phyloP scores from a whole-genome alignment of 495 filamentous ascomycete genomes.

The Polyplosphaeria fusca region DNA sequence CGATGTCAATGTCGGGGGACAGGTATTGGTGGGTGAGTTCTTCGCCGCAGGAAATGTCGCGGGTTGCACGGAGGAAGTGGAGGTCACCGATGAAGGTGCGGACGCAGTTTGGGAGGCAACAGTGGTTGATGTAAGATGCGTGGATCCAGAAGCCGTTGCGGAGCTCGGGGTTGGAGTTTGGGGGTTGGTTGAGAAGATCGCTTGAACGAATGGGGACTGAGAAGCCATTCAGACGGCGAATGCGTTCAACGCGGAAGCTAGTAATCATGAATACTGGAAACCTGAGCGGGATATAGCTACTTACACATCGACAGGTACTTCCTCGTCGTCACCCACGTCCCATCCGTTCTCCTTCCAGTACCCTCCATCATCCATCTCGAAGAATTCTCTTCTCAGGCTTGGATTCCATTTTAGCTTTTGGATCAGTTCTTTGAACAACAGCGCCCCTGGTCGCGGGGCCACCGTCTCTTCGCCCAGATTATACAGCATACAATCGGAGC shows the following conservation, averaged over 20 bases:
- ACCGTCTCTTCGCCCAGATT: constrained; percentile 21
- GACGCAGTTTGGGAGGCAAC: constrained; percentile 47
- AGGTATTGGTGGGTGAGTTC: constrained; percentile 46
- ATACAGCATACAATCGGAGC: constrained; percentile 34
- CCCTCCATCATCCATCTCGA: constrained; percentile 47
- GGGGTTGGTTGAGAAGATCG: constrained; percentile 9
- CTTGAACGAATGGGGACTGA: constrained; percentile 18
- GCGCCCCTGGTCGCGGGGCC: constrained; percentile 33
- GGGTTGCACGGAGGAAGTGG: constrained; percentile 53
- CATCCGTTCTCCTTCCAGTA: constrained; percentile 25
- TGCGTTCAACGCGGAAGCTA: constrained; percentile 22
- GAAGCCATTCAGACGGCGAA: constrained; percentile 20
- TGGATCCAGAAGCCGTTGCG: constrained; percentile 53
- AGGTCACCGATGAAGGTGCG: constrained; percentile 60
- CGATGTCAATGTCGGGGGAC: constrained; percentile 15
- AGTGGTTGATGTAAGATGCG: constrained; percentile 57
- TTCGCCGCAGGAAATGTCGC: constrained; percentile 46
- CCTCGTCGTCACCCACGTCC: constrained; percentile 5
- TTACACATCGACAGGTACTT: constrained; percentile 19
- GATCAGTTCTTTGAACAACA: constrained; percentile 44
- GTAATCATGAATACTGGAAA: too few relatives aligned
- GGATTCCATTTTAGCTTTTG: constrained; percentile 54
- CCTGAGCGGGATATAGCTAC: too few relatives aligned
- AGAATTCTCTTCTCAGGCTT: constrained; percentile 42
- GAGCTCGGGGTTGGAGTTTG: constrained; percentile 30